These are phyloP conservation scores for Betula pendula DNA, from an alignment of 306 rosid genomes.

Conservation along the genomic window DNA sequence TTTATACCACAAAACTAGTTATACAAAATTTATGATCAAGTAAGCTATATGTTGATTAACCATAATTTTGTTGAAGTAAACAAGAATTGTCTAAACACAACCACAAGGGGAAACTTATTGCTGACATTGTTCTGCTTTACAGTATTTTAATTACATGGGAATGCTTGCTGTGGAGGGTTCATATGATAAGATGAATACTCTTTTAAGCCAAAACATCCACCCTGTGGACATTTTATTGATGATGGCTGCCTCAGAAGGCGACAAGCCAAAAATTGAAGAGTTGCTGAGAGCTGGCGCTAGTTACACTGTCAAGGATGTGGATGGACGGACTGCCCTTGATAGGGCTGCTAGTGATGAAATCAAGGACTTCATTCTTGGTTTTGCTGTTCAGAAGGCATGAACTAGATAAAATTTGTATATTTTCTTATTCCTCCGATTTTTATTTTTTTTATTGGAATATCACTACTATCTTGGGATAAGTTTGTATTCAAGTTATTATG, in stretches of 20 bases:
- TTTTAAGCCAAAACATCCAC: slow-evolving; percentile 71
- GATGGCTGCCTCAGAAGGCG: slow-evolving; percentile 86
- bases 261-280: slow-evolving; percentile 91
- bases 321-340: slow-evolving; percentile 80
- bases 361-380: slow-evolving; percentile 72
- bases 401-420: slow-evolving; percentile 11
- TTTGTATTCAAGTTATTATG: background rate
- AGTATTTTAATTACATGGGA: slow-evolving; percentile 99
- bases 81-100: background rate
- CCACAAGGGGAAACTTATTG: background rate
- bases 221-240: slow-evolving; percentile 85
- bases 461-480: background rate
- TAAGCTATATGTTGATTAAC: slow-evolving; percentile 11
- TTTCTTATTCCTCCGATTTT: background rate
- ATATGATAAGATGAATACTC: slow-evolving; percentile 91
- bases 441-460: no score
- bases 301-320: slow-evolving; percentile 60
- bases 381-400: slow-evolving; percentile 69
- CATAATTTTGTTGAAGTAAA: background rate
- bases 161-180: slow-evolving; percentile 97
- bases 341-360: slow-evolving; percentile 61
- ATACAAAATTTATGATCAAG: background rate
- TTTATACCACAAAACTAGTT: background rate
- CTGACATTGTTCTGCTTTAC: slow-evolving; percentile 20
- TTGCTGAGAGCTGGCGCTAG: slow-evolving; percentile 88